phyloP scores from a whole-genome alignment of 2,329 filamentous ascomycete species.

The Fusarium acutatum region DNA sequence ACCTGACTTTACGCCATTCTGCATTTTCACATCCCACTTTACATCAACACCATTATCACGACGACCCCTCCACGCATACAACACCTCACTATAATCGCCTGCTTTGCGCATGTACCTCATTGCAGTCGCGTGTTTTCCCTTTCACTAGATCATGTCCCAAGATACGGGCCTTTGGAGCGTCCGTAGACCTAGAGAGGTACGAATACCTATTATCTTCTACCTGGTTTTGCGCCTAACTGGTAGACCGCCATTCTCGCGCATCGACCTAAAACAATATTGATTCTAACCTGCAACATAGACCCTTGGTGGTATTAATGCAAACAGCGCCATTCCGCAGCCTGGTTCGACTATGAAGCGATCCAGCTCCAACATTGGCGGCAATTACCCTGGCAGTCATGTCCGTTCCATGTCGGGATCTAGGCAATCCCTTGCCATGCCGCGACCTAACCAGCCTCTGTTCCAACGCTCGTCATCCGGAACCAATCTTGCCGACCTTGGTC shows the following conservation, averaged over 20 bases:
- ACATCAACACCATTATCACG: slow-evolving; percentile 22
- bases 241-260: background rate
- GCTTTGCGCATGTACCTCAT: slow-evolving; percentile 19
- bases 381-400: slow-evolving; percentile 73
- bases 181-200: slow-evolving; percentile 87
- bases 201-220: slow-evolving; percentile 15
- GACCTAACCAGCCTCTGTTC: slow-evolving; percentile 88
- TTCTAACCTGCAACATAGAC: slow-evolving; percentile 66
- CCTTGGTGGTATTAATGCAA: slow-evolving; percentile 82
- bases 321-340: slow-evolving; percentile 87
- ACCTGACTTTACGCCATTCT: slow-evolving; percentile 24
- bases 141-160: slow-evolving; percentile 73
- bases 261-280: background rate
- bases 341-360: slow-evolving; percentile 94
- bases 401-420: slow-evolving; percentile 85
- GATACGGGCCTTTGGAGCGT: slow-evolving; percentile 90
- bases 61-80: background rate
- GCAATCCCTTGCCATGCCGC: slow-evolving; percentile 83
- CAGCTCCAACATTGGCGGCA: slow-evolving; percentile 75
- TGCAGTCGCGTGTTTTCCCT: slow-evolving; percentile 25
- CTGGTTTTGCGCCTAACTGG: slow-evolving; percentile 26
- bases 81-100: background rate
- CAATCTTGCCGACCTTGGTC: slow-evolving; percentile 80
- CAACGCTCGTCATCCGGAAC: slow-evolving; percentile 83
- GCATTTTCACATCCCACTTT: slow-evolving; percentile 32